Base-by-base conservation (phyloP, 1,284 basidiomycete species). In the Veloporphyrellus conicus region DNA sequence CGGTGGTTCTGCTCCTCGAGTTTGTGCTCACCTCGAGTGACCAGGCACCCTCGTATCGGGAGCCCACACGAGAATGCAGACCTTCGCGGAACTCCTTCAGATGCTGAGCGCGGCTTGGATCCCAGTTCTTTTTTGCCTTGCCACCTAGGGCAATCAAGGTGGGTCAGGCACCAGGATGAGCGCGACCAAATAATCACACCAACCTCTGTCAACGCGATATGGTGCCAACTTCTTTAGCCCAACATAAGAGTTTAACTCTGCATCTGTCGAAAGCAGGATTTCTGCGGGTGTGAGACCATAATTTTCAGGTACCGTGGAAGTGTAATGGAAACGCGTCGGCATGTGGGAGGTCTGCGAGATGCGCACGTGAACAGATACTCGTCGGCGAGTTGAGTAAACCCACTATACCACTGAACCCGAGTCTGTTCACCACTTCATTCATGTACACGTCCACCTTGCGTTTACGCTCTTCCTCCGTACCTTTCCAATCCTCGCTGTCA, bases 341-440 rank as follows among this genome's bases (percentile, higher is more conserved):
- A 93, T 72, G 64, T 87, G 92, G 6, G 87, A 94, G 50, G 95
- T 85, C 90, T 92, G 60, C 31, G 41, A 22, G 22, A 16, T 22
- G 41, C 14, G 33, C 23, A 39, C 18, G 35, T 50, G 12, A 42
- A 56, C 42, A 23, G 4, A 33, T 48, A 45, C 18, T 31, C 19
- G 25, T 16, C 29, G 18, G 44, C 40, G 23, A 36, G 46, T 34
- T 38, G 32, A 40, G 44, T 31, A 43, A 23, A 70, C 85, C 59
- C 54, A 93, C 92, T 75, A 96, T 81, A 64, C 97, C 94, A 68
- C 98, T 97, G 73, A 97, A 96, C 57, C 97, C 93, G 16, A 98
- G 76, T 25, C 76, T 81, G 65, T 93, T 88, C 45, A 98, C 76
- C 44, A 98, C 76, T 63, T 93, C 89, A 53, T 94, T 89, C 82